A percentile compares a stretch with the other conserved stretches of the same genome.
These are phyloP conservation scores for Echinosophora koreensis DNA, from an alignment of 306 rosid genomes.

Conservation along the genomic window DNA sequence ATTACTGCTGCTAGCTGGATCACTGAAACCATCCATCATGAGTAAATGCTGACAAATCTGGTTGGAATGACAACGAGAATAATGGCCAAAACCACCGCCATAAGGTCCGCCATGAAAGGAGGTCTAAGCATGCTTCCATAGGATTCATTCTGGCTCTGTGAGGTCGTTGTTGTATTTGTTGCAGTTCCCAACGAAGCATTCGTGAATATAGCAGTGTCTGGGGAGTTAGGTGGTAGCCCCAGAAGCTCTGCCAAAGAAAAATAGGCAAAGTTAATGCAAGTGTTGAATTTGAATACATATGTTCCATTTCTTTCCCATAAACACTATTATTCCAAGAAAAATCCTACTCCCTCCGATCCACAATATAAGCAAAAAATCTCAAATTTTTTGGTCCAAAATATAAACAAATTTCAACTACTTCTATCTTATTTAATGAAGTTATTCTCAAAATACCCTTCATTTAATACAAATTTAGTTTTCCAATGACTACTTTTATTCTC, in stretches of 20 bases:
- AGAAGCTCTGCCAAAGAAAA: conserved; percentile 60
- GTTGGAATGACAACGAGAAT: conserved; percentile 41
- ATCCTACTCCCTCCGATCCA: no score
- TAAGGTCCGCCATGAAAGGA: not conserved
- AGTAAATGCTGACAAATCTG: conserved; percentile 9
- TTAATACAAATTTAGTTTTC: no score
- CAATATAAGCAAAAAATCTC: no score
- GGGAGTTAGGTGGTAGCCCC: conserved; percentile 62
- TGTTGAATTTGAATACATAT: no score
- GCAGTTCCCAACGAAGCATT: conserved; percentile 22
- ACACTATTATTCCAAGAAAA: no score
- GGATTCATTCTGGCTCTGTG: not conserved
- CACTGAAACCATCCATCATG: not conserved
- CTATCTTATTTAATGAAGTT: no score
- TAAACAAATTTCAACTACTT: no score
- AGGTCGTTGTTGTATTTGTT: not conserved
- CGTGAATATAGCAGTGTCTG: conserved; percentile 72
- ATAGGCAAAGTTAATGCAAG: not conserved
- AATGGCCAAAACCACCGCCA: conserved; percentile 43
- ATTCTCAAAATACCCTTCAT: no score
- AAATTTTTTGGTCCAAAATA: no score
- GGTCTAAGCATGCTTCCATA: conserved; percentile 47
- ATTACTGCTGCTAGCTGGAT: not conserved
- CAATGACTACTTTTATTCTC: no score
- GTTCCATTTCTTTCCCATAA: no score